Conservation (phyloP, 257 asterid genomes). For the Ophiorrhiza pumila region DNA sequence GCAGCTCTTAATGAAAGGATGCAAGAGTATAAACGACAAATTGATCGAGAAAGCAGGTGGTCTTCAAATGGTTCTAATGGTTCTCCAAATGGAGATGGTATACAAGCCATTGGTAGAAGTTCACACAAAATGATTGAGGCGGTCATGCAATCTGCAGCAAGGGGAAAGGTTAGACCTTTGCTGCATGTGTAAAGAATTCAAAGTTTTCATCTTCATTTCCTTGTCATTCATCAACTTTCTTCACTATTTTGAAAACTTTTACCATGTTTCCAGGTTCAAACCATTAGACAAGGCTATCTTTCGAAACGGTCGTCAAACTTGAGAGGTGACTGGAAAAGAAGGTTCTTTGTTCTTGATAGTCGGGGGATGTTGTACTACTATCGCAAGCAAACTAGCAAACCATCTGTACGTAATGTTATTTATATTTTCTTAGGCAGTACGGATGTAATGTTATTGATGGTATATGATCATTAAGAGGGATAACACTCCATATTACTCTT, state of each 20-base stretch:
- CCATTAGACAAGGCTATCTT: conserved; percentile 98
- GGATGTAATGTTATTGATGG: not conserved
- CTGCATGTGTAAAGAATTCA: conserved; percentile 17
- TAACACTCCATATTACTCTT: conserved; percentile 1
- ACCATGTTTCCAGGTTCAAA: conserved; percentile 72
- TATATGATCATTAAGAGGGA: conserved; percentile 3
- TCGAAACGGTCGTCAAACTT: conserved; percentile 92
- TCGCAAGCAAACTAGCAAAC: conserved; percentile 94
- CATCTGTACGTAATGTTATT: conserved; percentile 75
- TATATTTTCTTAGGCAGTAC: too few relatives aligned
- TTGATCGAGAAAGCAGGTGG: conserved; percentile 92
- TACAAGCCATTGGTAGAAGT: conserved; percentile 95
- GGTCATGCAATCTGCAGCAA: conserved; percentile 96
- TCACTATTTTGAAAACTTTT: not conserved
- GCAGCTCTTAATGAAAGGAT: conserved; percentile 96
- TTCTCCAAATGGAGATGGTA: conserved; percentile 98
- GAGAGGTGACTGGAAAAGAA: conserved; percentile 99
- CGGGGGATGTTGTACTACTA: conserved; percentile 99
- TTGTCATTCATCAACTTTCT: not conserved
- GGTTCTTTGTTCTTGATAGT: conserved; percentile 99
- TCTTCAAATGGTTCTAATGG: conserved; percentile 83
- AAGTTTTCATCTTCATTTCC: conserved; percentile 11
- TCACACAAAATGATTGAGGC: conserved; percentile 99
- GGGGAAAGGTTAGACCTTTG: conserved; percentile 72
- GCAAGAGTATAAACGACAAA: conserved; percentile 94